Evolutionary conservation across 164 flowering plant species (phyloP), one percentile per base, ranked within the genome.

Genomic region (grape (Vitis vinifera)): DNA sequence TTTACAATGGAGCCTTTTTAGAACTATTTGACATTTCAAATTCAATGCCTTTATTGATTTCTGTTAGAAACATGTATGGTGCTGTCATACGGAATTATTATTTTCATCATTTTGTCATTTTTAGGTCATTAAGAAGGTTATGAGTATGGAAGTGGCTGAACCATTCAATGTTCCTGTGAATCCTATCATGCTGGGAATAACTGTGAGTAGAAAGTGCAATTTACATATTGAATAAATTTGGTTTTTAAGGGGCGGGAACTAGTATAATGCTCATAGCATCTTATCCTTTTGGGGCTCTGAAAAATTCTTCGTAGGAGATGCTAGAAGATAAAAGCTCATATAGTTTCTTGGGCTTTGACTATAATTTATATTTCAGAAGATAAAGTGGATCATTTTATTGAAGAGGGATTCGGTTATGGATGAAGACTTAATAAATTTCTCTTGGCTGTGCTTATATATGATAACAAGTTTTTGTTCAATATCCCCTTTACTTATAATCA

Each of bases 121-220:
- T 44, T 60, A 96, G 99, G 95, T 96, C 63, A 89, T 96, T 55
- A 87, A 81, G 80, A 93, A 92, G 82, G 80, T 96, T 58, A 96
- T 96, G 99, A 96, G 92, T 79, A 96, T 92, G 98, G 98, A 96
- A 71, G 98, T 98, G 62, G 97, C 99, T 55, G 97, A 89, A 65
- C 98, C 97, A 27, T 96, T 96, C 75, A 96, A 92, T 82, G 84
- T 68, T 60, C 99, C 99, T 4, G 99, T 96, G 68, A 77, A 96
- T 78, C 98, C 99, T 50, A 80, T 83, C 72, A 97, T 91, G 67
- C 80, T 96, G 51, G 97, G 98, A 73, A 93, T 96, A 68, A 98
- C 99, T 59, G 99, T 96, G 79, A 87, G 98, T 75, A 55, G 17
- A 29, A 72, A 50, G n/a, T 50, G 19, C 55, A 51, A 11, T 19